Percentiles rank a stretch among this genome's conserved stretches.
Conservation (phyloP, 805 yeast species). For the Candida succiphila region DNA sequence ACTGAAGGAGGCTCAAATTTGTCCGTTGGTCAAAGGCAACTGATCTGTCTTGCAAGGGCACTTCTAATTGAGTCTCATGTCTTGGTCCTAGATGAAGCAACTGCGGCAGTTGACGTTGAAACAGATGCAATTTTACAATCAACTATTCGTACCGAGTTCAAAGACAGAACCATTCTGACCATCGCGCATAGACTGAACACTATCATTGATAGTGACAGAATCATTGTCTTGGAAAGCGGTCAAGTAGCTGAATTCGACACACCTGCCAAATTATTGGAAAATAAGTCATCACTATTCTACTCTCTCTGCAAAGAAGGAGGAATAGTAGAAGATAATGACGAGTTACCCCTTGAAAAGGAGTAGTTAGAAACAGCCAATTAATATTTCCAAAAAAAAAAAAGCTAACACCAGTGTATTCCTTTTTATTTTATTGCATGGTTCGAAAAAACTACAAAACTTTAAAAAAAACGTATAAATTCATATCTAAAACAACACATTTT, state of each 20-base stretch:
- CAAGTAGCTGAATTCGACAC: constrained; percentile 67
- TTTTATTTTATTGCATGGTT: background rate
- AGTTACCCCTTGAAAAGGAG: constrained; percentile 1
- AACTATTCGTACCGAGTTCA: constrained; percentile 67
- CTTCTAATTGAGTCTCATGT: constrained; percentile 53
- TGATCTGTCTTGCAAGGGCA: constrained; percentile 77
- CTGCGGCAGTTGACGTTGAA: constrained; percentile 84
- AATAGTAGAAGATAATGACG: constrained; percentile 11
- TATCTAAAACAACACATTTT: background rate
- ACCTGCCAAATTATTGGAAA: constrained; percentile 55
- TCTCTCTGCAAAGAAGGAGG: constrained; percentile 81
- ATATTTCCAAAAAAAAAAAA: background rate
- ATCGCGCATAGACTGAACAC: constrained; percentile 83
- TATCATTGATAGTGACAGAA: constrained; percentile 71
- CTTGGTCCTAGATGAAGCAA: constrained; percentile 74
- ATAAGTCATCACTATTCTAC: constrained; percentile 64
- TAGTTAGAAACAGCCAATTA: background rate
- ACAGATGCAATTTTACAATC: constrained; percentile 72
- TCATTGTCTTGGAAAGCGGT: constrained; percentile 70
- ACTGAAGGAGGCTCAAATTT: constrained; percentile 46
- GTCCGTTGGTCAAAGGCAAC: constrained; percentile 82
- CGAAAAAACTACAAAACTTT: too few relatives aligned
- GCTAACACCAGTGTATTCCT: too few relatives aligned
- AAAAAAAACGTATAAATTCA: too few relatives aligned
- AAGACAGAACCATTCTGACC: constrained; percentile 69